Conservation (phyloP, 2,329 filamentous ascomycete species). For the Ascomycota sp. region DNA sequence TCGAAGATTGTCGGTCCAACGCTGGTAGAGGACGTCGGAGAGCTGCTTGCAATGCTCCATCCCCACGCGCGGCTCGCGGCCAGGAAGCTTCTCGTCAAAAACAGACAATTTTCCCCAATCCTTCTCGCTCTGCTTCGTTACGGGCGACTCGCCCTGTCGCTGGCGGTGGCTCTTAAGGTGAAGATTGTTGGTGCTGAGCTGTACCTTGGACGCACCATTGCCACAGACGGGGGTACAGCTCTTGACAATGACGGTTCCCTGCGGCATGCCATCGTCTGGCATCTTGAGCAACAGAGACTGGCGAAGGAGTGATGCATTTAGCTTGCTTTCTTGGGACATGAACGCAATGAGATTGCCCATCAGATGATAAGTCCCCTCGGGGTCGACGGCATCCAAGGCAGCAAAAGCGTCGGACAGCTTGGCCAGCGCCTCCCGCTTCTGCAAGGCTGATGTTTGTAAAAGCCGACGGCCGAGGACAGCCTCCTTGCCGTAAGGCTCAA, state of each 20-base stretch:
- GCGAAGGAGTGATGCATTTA: slow-evolving; percentile 28
- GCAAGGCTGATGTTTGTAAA: slow-evolving; percentile 49
- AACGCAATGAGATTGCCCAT: slow-evolving; percentile 59
- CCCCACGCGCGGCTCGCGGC: slow-evolving; percentile 36
- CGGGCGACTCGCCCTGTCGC: slow-evolving; percentile 29
- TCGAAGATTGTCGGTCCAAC: slow-evolving; percentile 73
- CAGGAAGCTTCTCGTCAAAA: slow-evolving; percentile 32
- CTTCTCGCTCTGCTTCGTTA: slow-evolving; percentile 19
- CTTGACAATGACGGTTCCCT: slow-evolving; percentile 38
- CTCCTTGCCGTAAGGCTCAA: slow-evolving; percentile 54
- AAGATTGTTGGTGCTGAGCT: slow-evolving; percentile 65
- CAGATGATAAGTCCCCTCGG: slow-evolving; percentile 74
- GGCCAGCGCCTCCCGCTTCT: slow-evolving; percentile 66
- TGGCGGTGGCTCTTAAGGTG: slow-evolving; percentile 63
- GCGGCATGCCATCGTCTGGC: slow-evolving; percentile 23
- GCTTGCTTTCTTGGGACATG: slow-evolving; percentile 47
- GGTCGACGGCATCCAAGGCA: slow-evolving; percentile 66
- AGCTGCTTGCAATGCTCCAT: slow-evolving; percentile 88
- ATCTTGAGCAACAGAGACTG: slow-evolving; percentile 19
- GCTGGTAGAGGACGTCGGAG: slow-evolving; percentile 72
- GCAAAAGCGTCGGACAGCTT: slow-evolving; percentile 73
- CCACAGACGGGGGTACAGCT: slow-evolving; percentile 18
- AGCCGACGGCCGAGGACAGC: slow-evolving; percentile 61
- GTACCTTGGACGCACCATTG: slow-evolving; percentile 40
- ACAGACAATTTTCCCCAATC: slow-evolving; percentile 25